A percentile compares a stretch with the other conserved stretches of the same genome.
These are phyloP conservation scores for Waitea zeae DNA, from an alignment of 1,284 basidiomycete species.

Conservation along the genomic window DNA sequence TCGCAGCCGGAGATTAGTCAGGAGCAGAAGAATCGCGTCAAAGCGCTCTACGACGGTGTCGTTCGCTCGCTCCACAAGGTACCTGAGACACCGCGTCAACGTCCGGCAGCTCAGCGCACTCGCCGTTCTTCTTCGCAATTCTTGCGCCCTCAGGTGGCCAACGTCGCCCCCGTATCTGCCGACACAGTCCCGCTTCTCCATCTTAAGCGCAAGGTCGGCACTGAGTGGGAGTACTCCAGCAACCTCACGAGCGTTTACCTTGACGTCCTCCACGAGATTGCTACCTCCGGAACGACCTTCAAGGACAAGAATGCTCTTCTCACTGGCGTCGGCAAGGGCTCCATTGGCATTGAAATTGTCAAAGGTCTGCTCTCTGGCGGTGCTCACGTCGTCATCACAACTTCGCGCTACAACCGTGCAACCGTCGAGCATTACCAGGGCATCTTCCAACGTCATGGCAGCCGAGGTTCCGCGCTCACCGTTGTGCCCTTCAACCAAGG, in stretches of 20 bases:
- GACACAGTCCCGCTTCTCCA: constrained; percentile 92
- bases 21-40: constrained; percentile 95
- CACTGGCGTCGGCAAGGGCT: constrained; percentile 95
- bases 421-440: constrained; percentile 98
- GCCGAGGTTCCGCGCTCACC: constrained; percentile 86
- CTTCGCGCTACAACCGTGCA: constrained; percentile 84
- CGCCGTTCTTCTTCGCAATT: constrained; percentile 89
- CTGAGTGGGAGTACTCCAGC: constrained; percentile 90
- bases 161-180: constrained; percentile 64
- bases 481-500: constrained; percentile 99
- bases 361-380: constrained; percentile 95
- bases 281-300: constrained; percentile 94
- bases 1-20: constrained; percentile 93
- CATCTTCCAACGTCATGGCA: constrained; percentile 92
- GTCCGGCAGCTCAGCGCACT: constrained; percentile 36
- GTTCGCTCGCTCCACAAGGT: constrained; percentile 64
- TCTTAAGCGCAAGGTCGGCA: constrained; percentile 94
- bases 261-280: constrained; percentile 94
- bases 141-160: constrained; percentile 74
- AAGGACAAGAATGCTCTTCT: constrained; percentile 97
- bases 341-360: constrained; percentile 93
- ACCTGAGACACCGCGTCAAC: constrained; percentile 31
- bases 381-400: constrained; percentile 92
- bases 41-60: constrained; percentile 91
- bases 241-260: constrained; percentile 94